Evolutionary conservation across 2,329 filamentous ascomycete genomes (phyloP), one percentile per base, ranked within the genome.

Genomic region (Ceratocystis cacaofunesta): DNA sequence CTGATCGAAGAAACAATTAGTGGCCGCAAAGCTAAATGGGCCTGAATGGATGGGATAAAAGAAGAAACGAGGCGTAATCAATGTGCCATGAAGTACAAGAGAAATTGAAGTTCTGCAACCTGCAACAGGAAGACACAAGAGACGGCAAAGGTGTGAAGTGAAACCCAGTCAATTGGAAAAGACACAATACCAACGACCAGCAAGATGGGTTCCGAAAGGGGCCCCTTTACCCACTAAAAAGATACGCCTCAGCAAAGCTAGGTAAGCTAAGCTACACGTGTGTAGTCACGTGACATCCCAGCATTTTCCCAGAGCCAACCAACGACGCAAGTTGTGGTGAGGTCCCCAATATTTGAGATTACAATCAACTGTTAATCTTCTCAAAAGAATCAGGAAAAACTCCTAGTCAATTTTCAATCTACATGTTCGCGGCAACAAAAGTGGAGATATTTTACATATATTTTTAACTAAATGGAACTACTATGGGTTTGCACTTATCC

Each of bases 221-320:
- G 55, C 50, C 66, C 65, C 65, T 63, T 65, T 65, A 67, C 61
- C 66, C 66, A 67, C 66, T 65, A 64, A 65, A 67, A 28, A 50
- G 66, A 60, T 67, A 41, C 43, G 5, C 22, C 17, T 25, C 41
- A 60, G 41, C 43, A 61, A 43, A 36, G 58, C 32, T 32, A 61
- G 58, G 48, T n/a, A 22, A 58, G 55, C 55, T 58, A 32, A 32
- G 28, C 61, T 50, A 12, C 61, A 62, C 61, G 61, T 62, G 43
- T 19, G n/a, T 32, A 25, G 43, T 62, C 61, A 62, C 19, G 61
- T 62, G 61, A 62, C 8, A 17, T 25, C 2, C 19, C 19, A n/a
- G n/a, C 32, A 12, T 32, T 17, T 15, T 1, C 25, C 25, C 8
- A 10, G 7, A 30, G 2, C 52, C 52, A 58, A 52, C 48, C 52